Conservation (phyloP, 148 eudicot genomes). For the Nepenthes gracilis region DNA sequence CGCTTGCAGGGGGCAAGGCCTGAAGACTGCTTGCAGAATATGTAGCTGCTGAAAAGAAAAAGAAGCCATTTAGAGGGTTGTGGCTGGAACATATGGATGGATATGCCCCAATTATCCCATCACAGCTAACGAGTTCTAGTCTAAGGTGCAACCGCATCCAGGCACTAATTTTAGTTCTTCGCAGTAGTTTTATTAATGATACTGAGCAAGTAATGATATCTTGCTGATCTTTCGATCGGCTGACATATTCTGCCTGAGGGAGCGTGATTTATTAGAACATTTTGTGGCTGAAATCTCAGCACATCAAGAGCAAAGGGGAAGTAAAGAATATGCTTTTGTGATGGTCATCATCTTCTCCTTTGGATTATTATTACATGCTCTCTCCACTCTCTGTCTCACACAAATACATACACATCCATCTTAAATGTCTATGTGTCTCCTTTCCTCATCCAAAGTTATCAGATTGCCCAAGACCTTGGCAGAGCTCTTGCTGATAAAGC, state of each 20-base stretch:
- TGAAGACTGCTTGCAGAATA: constrained; percentile 46
- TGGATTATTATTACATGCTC: neutral
- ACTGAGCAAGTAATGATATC: too few relatives aligned
- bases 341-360: constrained; percentile 21
- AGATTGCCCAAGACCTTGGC: constrained; percentile 64
- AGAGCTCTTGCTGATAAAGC: constrained; percentile 64
- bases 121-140: constrained; percentile 1
- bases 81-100: constrained; percentile 10
- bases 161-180: neutral
- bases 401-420: too few relatives aligned
- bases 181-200: neutral
- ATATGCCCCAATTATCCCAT: constrained; percentile 1
- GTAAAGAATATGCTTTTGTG: constrained; percentile 56
- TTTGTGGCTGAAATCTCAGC: constrained; percentile 62
- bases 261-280: constrained; percentile 65
- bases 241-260: constrained; percentile 74
- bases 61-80: constrained; percentile 4
- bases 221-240: constrained; percentile 13
- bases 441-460: constrained; percentile 33
- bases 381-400: neutral
- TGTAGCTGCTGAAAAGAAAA: constrained; percentile 2
- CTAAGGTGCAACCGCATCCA: constrained; percentile 6
- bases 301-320: constrained; percentile 51
- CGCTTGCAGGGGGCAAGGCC: constrained; percentile 94
- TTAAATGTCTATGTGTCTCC: neutral